phyloP scores from a whole-genome alignment of 2,329 filamentous ascomycete genomes.

The Ceratocystiopsis brevicomis region DNA sequence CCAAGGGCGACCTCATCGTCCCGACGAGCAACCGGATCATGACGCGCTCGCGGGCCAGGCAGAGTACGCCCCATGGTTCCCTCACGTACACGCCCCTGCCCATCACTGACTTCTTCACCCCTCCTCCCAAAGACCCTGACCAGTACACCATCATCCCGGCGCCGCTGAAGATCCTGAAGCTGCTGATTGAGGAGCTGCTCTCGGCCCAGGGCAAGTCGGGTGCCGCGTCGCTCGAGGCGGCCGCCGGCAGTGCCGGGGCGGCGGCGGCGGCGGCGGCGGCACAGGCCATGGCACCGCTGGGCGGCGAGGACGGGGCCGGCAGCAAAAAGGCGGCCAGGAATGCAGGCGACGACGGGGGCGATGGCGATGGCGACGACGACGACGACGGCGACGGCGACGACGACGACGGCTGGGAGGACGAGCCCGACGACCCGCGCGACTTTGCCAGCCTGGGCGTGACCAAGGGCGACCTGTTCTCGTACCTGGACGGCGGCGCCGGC shows the following conservation, averaged over 20 bases:
- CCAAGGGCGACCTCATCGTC: conserved; percentile 83
- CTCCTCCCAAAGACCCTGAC: conserved; percentile 47
- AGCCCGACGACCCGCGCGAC: conserved; percentile 59
- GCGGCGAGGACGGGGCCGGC: conserved; percentile 8
- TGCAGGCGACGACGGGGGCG: conserved; percentile 16
- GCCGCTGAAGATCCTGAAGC: conserved; percentile 87
- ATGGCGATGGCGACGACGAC: conserved; percentile 30
- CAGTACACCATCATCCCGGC: conserved; percentile 75
- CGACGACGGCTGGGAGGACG: conserved; percentile 77
- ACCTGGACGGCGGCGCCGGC: conserved; percentile 37
- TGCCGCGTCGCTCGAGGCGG: conserved; percentile 12
- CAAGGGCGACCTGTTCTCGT: conserved; percentile 66
- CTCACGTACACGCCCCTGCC: conserved; percentile 7
- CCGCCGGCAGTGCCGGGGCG: conserved; percentile 26
- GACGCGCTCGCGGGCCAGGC: conserved; percentile 76
- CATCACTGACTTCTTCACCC: conserved; percentile 12
- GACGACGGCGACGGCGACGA: conserved; percentile 38
- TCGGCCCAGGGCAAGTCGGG: conserved; percentile 50
- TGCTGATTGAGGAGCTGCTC: conserved; percentile 78
- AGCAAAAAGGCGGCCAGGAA: neutral
- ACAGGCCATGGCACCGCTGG: conserved; percentile 19
- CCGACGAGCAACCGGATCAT: conserved; percentile 68
- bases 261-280: conserved; percentile 44
- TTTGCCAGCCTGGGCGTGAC: conserved; percentile 44
- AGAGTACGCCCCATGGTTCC: conserved; percentile 34